Conservation (phyloP, 495 filamentous ascomycete species). For the Hypoxylon cercidicola region DNA sequence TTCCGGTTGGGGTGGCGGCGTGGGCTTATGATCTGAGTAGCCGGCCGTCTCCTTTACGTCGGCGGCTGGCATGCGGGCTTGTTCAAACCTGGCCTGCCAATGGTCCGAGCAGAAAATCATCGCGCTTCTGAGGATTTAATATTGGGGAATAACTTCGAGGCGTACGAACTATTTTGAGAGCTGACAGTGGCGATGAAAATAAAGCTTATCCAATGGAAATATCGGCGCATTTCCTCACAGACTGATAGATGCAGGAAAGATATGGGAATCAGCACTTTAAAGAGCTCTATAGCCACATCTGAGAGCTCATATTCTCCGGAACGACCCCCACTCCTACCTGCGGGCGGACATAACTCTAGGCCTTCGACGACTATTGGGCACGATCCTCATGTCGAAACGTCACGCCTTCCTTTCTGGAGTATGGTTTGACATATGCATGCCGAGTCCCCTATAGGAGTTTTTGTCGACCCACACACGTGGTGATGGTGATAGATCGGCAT, state of each 20-base stretch:
- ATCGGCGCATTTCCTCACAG: constrained; percentile 2
- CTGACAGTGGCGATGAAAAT: constrained; percentile 14
- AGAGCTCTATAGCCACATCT: constrained; percentile 21
- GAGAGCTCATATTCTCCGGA: constrained; percentile 23
- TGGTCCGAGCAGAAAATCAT: constrained; percentile 25
- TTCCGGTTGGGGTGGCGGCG: constrained; percentile 37
- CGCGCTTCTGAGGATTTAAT: constrained; percentile 11
- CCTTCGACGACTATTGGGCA: constrained; percentile 34
- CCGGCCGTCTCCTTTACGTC: constrained; percentile 14
- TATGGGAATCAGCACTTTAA: constrained; percentile 35
- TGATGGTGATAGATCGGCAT: constrained; percentile 45
- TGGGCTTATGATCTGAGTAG: constrained; percentile 31
- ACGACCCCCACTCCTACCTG: constrained; percentile 32
- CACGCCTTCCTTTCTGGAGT: constrained; percentile 36
- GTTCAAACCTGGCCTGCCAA: constrained; percentile 2
- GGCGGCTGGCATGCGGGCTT: background rate
- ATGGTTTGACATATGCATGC: constrained; percentile 31
- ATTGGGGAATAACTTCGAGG: constrained; percentile 1
- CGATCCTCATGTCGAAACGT: constrained; percentile 30
- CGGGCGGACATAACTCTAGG: constrained; percentile 35
- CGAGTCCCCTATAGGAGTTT: constrained; percentile 33
- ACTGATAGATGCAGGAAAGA: constrained; percentile 12
- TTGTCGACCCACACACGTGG: constrained; percentile 43
- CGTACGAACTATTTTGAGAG: constrained; percentile 5
- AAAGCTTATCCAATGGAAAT: constrained; percentile 10